Evolutionary conservation across 352 stramenopile species (phyloP).

Genomic region (Phytopythium ostracodes): DNA sequence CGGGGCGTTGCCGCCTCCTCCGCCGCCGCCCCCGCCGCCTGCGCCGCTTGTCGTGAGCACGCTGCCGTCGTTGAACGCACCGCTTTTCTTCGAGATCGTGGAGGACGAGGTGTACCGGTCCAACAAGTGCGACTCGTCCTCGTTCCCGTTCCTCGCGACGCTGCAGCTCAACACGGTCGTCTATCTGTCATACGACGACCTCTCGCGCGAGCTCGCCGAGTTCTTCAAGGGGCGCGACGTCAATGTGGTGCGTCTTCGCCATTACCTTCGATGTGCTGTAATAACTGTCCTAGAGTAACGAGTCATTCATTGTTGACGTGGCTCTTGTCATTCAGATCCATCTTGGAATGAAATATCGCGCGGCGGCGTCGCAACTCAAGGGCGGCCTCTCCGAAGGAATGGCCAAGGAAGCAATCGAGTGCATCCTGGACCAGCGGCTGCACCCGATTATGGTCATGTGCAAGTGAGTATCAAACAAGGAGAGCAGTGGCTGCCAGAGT

Average conservation of each 20-base stretch:
- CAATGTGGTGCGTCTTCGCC: constrained; percentile 40
- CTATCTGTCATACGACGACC: constrained; percentile 82
- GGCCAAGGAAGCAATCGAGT: constrained; percentile 84
- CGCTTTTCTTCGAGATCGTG: constrained; percentile 87
- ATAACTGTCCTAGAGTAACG: background rate
- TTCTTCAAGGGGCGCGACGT: constrained; percentile 85
- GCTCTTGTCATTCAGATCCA: constrained; percentile 46
- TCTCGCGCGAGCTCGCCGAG: constrained; percentile 67
- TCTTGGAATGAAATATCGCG: constrained; percentile 78
- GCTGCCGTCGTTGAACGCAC: constrained; percentile 76
- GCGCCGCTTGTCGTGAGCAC: constrained; percentile 37
- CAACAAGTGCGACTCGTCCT: constrained; percentile 86
- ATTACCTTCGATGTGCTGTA: background rate
- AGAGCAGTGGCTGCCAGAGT: background rate
- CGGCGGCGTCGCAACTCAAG: constrained; percentile 58
- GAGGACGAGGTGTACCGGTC: constrained; percentile 80
- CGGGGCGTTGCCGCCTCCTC: constrained; percentile 1
- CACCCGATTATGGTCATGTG: constrained; percentile 86
- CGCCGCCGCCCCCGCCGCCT: constrained; percentile 5
- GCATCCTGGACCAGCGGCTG: constrained; percentile 71
- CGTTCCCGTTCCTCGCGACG: constrained; percentile 76
- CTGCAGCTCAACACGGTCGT: constrained; percentile 83
- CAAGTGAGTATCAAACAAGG: constrained; percentile 50
- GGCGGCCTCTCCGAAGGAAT: constrained; percentile 69
- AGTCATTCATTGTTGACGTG: too few species aligned